Base-by-base conservation (phyloP, 148 eudicot genomes). In the Cornus kousa region DNA sequence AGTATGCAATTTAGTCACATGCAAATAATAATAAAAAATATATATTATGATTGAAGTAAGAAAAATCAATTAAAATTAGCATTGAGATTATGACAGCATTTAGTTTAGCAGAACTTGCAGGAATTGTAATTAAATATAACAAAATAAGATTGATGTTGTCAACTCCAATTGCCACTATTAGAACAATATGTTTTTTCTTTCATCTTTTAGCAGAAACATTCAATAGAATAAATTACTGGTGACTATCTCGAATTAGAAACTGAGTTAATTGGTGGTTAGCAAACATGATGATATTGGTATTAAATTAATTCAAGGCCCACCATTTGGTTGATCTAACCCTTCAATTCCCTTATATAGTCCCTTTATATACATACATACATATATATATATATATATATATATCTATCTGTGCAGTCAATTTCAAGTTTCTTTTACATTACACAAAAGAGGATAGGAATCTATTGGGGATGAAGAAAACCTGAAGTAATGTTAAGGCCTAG, bases 241-340 rank as follows among this genome's bases (percentile, higher is more conserved):
- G 70, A 31, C 32, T 67, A 14, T 31, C 33, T 31, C 14, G 35
- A 33, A 69, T 12, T 19, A 33, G 46, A 69, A 69, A 67, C 10
- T 5, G 10, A 37, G 10, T 28, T 28, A 35, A 24, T 69, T 17
- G 72, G 72, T 69, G 48, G 72, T 69, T 69, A 43, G 72, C 19
- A 69, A 35, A 69, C 22, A 69, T 69, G 48, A 69, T 69, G 72
- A 69, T 33, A 69, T 19, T 35, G 19, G 22, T 17, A 69, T 69
- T 69, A 35, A 69, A 69, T 43, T 2, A 28, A 28, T 69, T 0
- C 5, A 33, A 33, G 72, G 46, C 48, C 72, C 72, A 69, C 72
- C 35, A 69, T 69, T 69, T 28, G 39, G 19, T 35, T 13, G 32
- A 67, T 9, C 37, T 32, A 67, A 28, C 20, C 28, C 28, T 28